Conservation (phyloP, 139 green algal genomes). For the Pycnococcus provasolii region DNA sequence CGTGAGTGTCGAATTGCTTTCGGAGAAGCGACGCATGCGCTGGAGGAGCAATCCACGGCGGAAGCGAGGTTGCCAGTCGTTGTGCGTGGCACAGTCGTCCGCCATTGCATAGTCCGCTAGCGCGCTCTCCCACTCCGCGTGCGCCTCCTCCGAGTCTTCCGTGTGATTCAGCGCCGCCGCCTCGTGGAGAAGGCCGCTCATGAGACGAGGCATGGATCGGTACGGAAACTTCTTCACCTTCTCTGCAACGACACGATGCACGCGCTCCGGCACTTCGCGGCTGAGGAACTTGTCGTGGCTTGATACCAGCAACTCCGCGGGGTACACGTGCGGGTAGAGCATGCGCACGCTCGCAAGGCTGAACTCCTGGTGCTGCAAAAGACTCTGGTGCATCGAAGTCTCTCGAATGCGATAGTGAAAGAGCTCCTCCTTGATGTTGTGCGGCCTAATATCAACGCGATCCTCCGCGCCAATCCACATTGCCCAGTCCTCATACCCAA, state of each 20-base stretch:
- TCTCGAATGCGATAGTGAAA: constrained; percentile 29
- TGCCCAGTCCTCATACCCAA: constrained; percentile 34
- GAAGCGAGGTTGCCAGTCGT: constrained; percentile 6
- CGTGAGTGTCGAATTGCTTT: constrained; percentile 7
- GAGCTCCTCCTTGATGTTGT: constrained; percentile 26
- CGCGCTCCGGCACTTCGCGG: not conserved
- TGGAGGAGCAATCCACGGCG: constrained; percentile 14
- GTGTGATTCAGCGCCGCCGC: too few species aligned
- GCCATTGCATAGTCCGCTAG: too few species aligned
- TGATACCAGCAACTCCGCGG: constrained; percentile 17
- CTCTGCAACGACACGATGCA: constrained; percentile 2
- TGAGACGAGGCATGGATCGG: too few species aligned
- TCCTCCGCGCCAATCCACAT: constrained; percentile 27
- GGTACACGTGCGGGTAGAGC: constrained; percentile 17
- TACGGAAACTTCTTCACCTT: too few species aligned
- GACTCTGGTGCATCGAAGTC: constrained; percentile 31
- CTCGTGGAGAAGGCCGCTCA: too few species aligned
- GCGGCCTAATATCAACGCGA: constrained; percentile 11
- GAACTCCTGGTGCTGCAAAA: constrained; percentile 29
- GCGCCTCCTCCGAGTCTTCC: constrained; percentile 6
- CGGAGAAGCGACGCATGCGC: constrained; percentile 6
- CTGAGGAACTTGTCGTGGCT: constrained; percentile 24
- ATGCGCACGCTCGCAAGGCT: constrained; percentile 25
- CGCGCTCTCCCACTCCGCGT: constrained; percentile 5
- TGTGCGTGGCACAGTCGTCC: too few species aligned